Base-by-base conservation (phyloP, 352 stramenopile species). In the Pythium insidiosum region DNA sequence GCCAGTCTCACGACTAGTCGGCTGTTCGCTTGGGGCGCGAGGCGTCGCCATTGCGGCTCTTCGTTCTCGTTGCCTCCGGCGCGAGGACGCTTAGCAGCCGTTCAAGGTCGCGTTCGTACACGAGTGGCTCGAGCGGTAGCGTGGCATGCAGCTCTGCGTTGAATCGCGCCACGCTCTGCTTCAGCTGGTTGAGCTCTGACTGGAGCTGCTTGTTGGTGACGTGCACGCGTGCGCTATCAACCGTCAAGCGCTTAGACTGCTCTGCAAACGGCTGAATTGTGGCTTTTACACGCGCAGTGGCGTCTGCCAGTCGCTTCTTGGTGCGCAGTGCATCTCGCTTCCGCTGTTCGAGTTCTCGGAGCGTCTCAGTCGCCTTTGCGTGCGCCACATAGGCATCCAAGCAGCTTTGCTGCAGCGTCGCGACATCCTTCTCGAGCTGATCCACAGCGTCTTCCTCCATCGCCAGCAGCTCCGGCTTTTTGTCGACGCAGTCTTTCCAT, bases 401-500 rank as follows among this genome's bases (percentile, higher is more conserved):
- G 41, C 73, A 86, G 15, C 53, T 48, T 23, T 55, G 43, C 30
- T 69, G 68, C 1, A 88, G 58, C 38, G 70, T 25, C 5, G 62
- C 60, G 26, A 90, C 50, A 48, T 84, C 68, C 1, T 48, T 53
- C 45, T 84, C 73, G 39, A 79, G n/a, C 7, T 33, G 45, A 7
- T 15, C 13, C 9, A 56, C 46, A 56, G 67, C 55, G 2, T 50
- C 48, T 29, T 86, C 71, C 40, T 74, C 58, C 31, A 85, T 56
- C 22, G 53, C 66, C 7, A 44, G 43, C 25, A 84, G 50, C 25
- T 66, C 37, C 20, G 65, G 16, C 33, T 73, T 76, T 29, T 62
- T 52, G 39, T 77, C 75, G 16, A 82, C 48, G 18, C 70, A 82
- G 38, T 86, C 74, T 1, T 65, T 63, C 78, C 78, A 90, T 13